Evolutionary conservation across 805 yeast species (phyloP), one percentile per base, ranked within the genome.

Genomic region (Wickerhamomyces canadensis): DNA sequence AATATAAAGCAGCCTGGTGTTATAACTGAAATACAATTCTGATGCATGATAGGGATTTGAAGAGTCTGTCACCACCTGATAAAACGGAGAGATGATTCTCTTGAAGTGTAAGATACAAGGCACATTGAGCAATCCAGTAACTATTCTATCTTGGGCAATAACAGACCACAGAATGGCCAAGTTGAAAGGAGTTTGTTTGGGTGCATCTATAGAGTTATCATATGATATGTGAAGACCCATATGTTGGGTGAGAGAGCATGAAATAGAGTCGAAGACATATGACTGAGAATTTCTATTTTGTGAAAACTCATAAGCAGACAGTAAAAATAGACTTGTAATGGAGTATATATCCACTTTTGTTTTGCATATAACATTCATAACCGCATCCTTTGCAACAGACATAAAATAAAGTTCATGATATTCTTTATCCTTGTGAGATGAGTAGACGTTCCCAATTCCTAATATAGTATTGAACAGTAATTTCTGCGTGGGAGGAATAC

Each of bases 61-160:
- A 4, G 45, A 43, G 4, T 32, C 27, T 9, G 45, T 35, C 9
- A 39, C 38, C 1, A 53, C 45, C 18, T 47, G 48, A 41, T 60
- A 59, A 23, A 55, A 48, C 1, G 63, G 63, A 0, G 62, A 49
- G 10, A 58, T 52, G 24, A 60, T 60, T 34, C 62, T 46, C 34
- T 59, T 58, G 44, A 48, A 60, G 34, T 60, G 64, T 12, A 60
- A 53, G 25, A 61, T 60, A 15, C 56, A 45, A 4, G 64, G 63
- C 8, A 60, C 62, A 5, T 50, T 49, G 6, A 57, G 22, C 3
- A 38, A 32, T 5, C 60, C 53, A 1, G 65, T 57, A 6, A 60
- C 52, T 17, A 58, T 43, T 26, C 65, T 42, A 37, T 60, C 65
- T 36, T 60, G 64, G 21, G 58, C 25, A 4, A 58, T 40, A 5